Evolutionary conservation across 495 filamentous ascomycete species (phyloP), one percentile per base, ranked within the genome.

Genomic region (Xylaria sp.): DNA sequence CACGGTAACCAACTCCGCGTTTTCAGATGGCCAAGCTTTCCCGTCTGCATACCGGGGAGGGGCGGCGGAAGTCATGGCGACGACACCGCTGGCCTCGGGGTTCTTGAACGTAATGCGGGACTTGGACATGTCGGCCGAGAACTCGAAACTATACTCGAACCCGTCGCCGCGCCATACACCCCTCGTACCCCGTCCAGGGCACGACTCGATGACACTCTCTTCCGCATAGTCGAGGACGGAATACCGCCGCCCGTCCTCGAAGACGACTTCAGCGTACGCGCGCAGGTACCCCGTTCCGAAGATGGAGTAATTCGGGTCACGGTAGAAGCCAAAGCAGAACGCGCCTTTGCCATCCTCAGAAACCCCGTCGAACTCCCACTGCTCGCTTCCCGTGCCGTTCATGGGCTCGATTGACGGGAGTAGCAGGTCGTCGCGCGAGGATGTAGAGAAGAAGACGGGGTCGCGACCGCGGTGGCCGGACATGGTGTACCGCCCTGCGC

Each of bases 341-440:
- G 67, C 12, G 37, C 5, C 5, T 1, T 0, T 55, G 43, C 53
- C 71, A 50, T 73, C 71, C 3, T 65, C 59, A 0, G 73, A 73
- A 9, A 75, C 40, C 14, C 75, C 75, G 57, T 76, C 74, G 57
- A 77, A 77, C 40, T 77, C 75, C 75, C 75, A 77, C 33, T 77
- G 75, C 46, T 77, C 74, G 31, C 74, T 73, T 4, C 2, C 46
- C 2, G 46, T 55, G 40, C 8, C 3, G 9, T 41, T 41, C n/a
- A n/a, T n/a, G n/a, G n/a, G n/a, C n/a, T n/a, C n/a, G n/a, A n/a
- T n/a, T n/a, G n/a, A n/a, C n/a, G n/a, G n/a, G n/a, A n/a, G n/a
- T n/a, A n/a, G n/a, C n/a, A n/a, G n/a, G n/a, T n/a, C n/a, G n/a
- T n/a, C n/a, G n/a, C n/a, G n/a, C n/a, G n/a, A n/a, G n/a, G n/a